phyloP scores from a whole-genome alignment of 176 grass and related monocot genomes.

The Poa annua region DNA sequence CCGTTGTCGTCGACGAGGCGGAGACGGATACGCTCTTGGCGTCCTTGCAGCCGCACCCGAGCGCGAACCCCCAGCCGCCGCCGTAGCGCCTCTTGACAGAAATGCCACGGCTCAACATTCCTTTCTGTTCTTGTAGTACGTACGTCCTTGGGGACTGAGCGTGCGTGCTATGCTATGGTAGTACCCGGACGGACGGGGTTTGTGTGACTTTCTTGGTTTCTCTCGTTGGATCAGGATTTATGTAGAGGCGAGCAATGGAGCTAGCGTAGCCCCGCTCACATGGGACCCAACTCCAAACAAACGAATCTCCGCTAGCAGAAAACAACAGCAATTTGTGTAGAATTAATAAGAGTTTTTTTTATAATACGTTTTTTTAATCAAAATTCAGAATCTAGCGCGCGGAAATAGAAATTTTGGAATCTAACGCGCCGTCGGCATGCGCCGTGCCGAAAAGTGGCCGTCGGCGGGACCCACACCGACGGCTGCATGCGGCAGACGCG shows the following conservation, averaged over 20 bases:
- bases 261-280: neutral
- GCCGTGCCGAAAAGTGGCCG: too few species aligned
- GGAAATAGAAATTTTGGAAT: too few species aligned
- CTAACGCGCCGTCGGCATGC: too few species aligned
- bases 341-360: neutral
- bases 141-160: too few species aligned
- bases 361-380: too few species aligned
- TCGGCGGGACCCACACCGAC: too few species aligned
- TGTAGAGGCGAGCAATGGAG: slow-evolving; percentile 30
- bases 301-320: neutral
- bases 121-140: neutral
- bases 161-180: neutral
- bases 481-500: too few species aligned
- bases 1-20: slow-evolving; percentile 39
- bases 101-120: slow-evolving; percentile 42
- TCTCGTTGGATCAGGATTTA: slow-evolving; percentile 22
- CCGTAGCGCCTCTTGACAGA: slow-evolving; percentile 44
- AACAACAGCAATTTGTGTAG: neutral
- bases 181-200: neutral
- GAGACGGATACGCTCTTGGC: slow-evolving; percentile 58
- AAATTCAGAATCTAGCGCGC: too few species aligned
- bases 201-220: neutral
- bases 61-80: slow-evolving; percentile 31
- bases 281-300: neutral
- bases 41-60: slow-evolving; percentile 72